Evolutionary conservation across 371 early-diverging fungal genomes (phyloP).

Genomic region (Thermomucor indicae-seudaticae): DNA sequence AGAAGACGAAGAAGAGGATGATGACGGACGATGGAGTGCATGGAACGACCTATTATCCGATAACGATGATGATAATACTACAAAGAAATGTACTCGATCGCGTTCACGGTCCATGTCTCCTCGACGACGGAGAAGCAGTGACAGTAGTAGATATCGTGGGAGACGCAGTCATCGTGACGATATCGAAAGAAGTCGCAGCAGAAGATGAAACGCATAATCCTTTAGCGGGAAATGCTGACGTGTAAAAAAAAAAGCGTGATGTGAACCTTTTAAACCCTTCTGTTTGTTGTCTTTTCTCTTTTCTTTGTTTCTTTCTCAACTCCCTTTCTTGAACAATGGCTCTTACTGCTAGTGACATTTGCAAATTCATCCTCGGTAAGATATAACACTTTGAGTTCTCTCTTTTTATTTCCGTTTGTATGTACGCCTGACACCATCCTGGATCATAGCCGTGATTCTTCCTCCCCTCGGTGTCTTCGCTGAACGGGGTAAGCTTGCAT

Average conservation of each 20-base stretch:
- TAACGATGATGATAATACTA: constrained; percentile 3
- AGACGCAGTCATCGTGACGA: no score
- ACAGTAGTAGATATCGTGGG: no score
- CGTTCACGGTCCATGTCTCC: constrained; percentile 4
- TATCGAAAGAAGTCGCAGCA: no score
- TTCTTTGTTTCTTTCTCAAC: not conserved
- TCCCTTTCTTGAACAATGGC: constrained; percentile 3
- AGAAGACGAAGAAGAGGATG: constrained; percentile 22
- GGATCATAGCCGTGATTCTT: constrained; percentile 37
- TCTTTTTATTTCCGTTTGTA: constrained; percentile 2
- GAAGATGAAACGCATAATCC: no score
- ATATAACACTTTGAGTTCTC: not conserved
- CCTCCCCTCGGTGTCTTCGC: constrained; percentile 71
- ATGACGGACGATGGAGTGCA: constrained; percentile 27
- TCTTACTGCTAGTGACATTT: constrained; percentile 9
- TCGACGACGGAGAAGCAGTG: no score
- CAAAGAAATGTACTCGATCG: constrained; percentile 4
- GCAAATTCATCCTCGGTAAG: constrained; percentile 12
- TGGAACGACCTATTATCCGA: constrained; percentile 24
- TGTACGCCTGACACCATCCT: no score
- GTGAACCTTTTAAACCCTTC: no score
- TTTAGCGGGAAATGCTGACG: no score
- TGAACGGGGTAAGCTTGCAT: constrained; percentile 6
- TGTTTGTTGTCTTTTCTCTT: not conserved
- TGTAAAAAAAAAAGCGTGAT: no score